Evolutionary conservation across 2,329 filamentous ascomycete genomes (phyloP).

Genomic region (Atkinsonella texensis): DNA sequence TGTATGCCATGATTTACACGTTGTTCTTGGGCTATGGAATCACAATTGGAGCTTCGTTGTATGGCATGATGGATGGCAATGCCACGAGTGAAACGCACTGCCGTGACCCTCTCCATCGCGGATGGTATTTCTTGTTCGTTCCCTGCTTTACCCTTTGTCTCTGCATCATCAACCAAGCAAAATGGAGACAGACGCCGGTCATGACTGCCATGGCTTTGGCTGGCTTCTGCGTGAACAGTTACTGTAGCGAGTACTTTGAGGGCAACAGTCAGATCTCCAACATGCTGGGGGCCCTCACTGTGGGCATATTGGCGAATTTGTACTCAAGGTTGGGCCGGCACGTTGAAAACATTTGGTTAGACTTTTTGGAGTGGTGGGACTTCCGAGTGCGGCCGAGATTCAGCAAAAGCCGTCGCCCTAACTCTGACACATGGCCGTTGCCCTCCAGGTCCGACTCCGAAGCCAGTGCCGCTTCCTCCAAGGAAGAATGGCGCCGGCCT

Average conservation of each 20-base stretch:
- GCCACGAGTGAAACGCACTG: constrained; percentile 36
- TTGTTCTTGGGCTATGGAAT: constrained; percentile 65
- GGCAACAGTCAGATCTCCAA: constrained; percentile 65
- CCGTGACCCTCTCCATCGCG: constrained; percentile 28
- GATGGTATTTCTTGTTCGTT: constrained; percentile 58
- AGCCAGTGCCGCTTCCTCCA: constrained; percentile 14
- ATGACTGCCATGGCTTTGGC: constrained; percentile 64
- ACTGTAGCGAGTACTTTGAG: constrained; percentile 52
- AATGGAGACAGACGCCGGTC: constrained; percentile 64
- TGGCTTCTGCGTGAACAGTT: constrained; percentile 67
- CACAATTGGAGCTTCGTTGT: constrained; percentile 54
- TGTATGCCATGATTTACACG: constrained; percentile 65
- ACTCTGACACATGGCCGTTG: constrained; percentile 19
- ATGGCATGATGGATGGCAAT: constrained; percentile 47
- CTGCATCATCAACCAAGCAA: constrained; percentile 70
- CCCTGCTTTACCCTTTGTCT: constrained; percentile 62
- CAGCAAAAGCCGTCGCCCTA: constrained; percentile 16
- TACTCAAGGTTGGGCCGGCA: constrained; percentile 58
- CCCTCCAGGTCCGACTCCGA: constrained; percentile 21
- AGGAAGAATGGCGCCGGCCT: constrained; percentile 18
- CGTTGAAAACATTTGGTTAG: constrained; percentile 41
- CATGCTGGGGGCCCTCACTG: constrained; percentile 62
- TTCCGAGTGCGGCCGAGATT: constrained; percentile 27
- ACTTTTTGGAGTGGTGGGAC: constrained; percentile 38
- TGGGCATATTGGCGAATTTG: constrained; percentile 67